Conservation (phyloP, 371 early-diverging fungal genomes). For the Mucor sp. region DNA sequence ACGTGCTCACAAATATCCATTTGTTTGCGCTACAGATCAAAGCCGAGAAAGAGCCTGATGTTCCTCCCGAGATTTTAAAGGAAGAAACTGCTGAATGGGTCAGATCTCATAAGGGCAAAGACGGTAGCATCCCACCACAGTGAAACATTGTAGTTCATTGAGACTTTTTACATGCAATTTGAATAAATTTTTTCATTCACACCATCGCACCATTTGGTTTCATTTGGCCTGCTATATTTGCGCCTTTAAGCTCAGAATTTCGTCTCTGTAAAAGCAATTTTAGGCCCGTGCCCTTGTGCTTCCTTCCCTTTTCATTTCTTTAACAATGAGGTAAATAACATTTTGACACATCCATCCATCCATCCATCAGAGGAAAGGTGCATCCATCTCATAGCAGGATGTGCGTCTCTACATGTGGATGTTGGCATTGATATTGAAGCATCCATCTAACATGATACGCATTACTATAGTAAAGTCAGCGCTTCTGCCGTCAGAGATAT, state of each 20-base stretch:
- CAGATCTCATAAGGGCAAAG: not conserved
- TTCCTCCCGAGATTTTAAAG: conserved; percentile 10
- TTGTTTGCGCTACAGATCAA: conserved; percentile 8
- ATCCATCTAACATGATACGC: not conserved
- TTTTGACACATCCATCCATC: conserved; percentile 5
- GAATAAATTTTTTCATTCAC: not conserved
- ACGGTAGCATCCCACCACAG: not conserved
- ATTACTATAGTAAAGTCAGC: conserved; percentile 73
- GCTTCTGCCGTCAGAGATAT: conserved; percentile 87
- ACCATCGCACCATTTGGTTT: not conserved
- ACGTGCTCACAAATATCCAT: not conserved
- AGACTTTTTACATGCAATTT: not conserved
- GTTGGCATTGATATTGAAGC: not conserved
- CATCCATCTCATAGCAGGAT: conserved; percentile 1
- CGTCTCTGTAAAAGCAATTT: not conserved
- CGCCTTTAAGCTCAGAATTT: not conserved
- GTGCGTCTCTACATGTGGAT: not conserved
- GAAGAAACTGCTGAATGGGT: conserved; percentile 21
- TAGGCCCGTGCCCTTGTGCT: conserved; percentile 19
- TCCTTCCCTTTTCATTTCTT: conserved; percentile 20
- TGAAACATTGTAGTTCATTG: not conserved
- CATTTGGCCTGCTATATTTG: not conserved
- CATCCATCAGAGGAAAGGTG: conserved; percentile 12
- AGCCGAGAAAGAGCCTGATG: conserved; percentile 14
- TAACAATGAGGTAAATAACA: conserved; percentile 25